A percentile compares a stretch with the other conserved stretches of the same genome.
Evolutionary conservation across 2,329 filamentous ascomycete species (phyloP).

Genomic region (Aspergillus pseudonomiae): DNA sequence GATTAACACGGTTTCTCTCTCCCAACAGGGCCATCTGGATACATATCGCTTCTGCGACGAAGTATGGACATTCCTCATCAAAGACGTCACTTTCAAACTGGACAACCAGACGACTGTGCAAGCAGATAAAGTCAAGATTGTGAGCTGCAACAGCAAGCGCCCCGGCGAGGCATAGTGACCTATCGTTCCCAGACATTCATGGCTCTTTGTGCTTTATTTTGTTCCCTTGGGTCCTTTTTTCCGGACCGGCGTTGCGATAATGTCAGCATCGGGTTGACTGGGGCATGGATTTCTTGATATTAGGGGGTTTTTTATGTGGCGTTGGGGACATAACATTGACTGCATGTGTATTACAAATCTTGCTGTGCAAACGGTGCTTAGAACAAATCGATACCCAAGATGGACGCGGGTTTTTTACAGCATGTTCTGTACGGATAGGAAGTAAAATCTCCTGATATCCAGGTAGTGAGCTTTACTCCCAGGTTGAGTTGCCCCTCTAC

Average conservation of each 20-base stretch:
- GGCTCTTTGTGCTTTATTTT: not conserved
- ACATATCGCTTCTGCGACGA: slow-evolving; percentile 99
- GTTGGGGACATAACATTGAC: not conserved
- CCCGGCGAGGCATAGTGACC: slow-evolving; percentile 56
- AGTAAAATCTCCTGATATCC: not conserved
- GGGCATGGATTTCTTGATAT: not conserved
- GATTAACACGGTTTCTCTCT: slow-evolving; percentile 20
- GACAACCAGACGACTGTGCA: slow-evolving; percentile 75
- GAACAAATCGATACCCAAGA: slow-evolving; percentile 9
- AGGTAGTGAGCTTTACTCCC: not conserved
- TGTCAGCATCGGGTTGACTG: not conserved
- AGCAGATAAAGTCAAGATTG: slow-evolving; percentile 96
- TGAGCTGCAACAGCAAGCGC: slow-evolving; percentile 92
- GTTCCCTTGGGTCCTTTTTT: not conserved
- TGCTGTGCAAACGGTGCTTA: not conserved
- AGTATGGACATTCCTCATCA: slow-evolving; percentile 99
- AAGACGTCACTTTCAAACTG: slow-evolving; percentile 98
- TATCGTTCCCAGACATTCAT: not conserved
- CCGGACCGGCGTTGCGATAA: not conserved
- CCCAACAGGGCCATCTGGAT: slow-evolving; percentile 81
- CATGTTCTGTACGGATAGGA: not conserved
- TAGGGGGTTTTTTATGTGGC: not conserved
- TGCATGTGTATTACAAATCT: slow-evolving; percentile 5
- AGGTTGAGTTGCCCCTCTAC: not conserved
- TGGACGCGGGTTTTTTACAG: not conserved